A percentile compares a stretch with the other conserved stretches of the same genome.
Conservation (phyloP, 1,284 basidiomycete genomes). For the Pseudozyma flocculosa region DNA sequence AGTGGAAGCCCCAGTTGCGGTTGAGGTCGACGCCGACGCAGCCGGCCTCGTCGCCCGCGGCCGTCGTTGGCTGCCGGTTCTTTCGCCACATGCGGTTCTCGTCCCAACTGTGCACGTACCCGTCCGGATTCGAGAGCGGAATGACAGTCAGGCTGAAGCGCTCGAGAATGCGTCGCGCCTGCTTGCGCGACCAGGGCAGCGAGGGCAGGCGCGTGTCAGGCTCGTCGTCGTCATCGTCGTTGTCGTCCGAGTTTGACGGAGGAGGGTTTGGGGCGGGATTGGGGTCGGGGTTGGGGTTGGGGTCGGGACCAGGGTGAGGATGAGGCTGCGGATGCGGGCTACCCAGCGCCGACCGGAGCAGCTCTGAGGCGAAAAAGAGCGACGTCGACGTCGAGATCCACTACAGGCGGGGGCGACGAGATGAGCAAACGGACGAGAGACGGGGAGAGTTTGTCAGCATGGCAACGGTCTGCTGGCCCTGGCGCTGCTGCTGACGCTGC, state of each 20-base stretch:
- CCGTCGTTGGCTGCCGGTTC: conserved; percentile 66
- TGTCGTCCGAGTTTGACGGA: too few relatives aligned
- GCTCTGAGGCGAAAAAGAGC: conserved; percentile 64
- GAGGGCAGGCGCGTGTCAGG: not conserved
- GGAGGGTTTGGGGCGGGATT: too few relatives aligned
- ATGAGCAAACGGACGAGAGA: not conserved
- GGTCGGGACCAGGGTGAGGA: too few relatives aligned
- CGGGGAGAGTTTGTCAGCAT: not conserved
- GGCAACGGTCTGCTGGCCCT: not conserved
- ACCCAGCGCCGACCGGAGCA: conserved; percentile 12
- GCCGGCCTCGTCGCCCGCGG: conserved; percentile 19
- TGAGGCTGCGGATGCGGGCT: not conserved
- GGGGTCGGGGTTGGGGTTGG: too few relatives aligned
- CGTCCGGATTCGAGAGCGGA: conserved; percentile 79
- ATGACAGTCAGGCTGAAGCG: conserved; percentile 73
- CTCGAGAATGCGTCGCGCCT: conserved; percentile 62
- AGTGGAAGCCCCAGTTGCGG: conserved; percentile 65
- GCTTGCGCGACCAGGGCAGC: conserved; percentile 8
- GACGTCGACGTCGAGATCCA: conserved; percentile 78
- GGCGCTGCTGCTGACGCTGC: too few relatives aligned
- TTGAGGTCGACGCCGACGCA: conserved; percentile 73
- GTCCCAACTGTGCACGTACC: conserved; percentile 70
- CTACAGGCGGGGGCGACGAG: conserved; percentile 57
- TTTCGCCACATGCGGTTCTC: conserved; percentile 78
- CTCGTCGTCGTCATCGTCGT: not conserved